These are phyloP conservation scores for Candolleomyces aberdarensis DNA, from an alignment of 768 basidiomycete species.

Conservation along the genomic window DNA sequence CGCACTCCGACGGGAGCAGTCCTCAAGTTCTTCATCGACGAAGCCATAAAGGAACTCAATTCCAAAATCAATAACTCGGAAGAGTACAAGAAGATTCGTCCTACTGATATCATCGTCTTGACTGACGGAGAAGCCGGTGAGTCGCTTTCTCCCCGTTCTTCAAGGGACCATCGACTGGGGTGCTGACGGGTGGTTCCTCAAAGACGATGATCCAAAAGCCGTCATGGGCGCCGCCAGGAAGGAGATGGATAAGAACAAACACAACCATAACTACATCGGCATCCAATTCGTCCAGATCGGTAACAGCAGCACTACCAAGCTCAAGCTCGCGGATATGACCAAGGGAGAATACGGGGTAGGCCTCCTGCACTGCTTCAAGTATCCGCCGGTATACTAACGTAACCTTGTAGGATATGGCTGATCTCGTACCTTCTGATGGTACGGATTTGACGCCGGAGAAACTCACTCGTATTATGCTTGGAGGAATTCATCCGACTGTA, in stretches of 20 bases:
- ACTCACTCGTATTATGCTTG: slow-evolving; percentile 30
- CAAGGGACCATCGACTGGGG: neutral
- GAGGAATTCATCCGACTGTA: slow-evolving; percentile 29
- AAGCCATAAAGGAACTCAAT: slow-evolving; percentile 13
- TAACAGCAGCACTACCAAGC: slow-evolving; percentile 18
- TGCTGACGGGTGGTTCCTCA: neutral
- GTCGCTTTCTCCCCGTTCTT: neutral
- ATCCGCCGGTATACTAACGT: neutral
- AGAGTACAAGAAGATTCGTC: slow-evolving; percentile 20
- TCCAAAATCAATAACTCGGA: slow-evolving; percentile 21
- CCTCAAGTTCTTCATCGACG: slow-evolving; percentile 12
- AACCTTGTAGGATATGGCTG: slow-evolving; percentile 26
- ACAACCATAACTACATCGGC: slow-evolving; percentile 31
- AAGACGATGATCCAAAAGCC: slow-evolving; percentile 6
- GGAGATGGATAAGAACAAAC: slow-evolving; percentile 18
- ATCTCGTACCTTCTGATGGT: slow-evolving; percentile 24
- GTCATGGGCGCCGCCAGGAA: slow-evolving; percentile 20
- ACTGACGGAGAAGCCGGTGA: slow-evolving; percentile 30
- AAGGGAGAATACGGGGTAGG: slow-evolving; percentile 26
- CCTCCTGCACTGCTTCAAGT: neutral
- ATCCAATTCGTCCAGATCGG: slow-evolving; percentile 35
- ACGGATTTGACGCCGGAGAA: slow-evolving; percentile 23
- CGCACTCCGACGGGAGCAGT: slow-evolving; percentile 27
- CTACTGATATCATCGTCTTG: slow-evolving; percentile 30
- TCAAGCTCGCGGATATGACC: slow-evolving; percentile 21